phyloP scores from a whole-genome alignment of 2,329 filamentous ascomycete genomes.

The Emergomyces pasteurianus region DNA sequence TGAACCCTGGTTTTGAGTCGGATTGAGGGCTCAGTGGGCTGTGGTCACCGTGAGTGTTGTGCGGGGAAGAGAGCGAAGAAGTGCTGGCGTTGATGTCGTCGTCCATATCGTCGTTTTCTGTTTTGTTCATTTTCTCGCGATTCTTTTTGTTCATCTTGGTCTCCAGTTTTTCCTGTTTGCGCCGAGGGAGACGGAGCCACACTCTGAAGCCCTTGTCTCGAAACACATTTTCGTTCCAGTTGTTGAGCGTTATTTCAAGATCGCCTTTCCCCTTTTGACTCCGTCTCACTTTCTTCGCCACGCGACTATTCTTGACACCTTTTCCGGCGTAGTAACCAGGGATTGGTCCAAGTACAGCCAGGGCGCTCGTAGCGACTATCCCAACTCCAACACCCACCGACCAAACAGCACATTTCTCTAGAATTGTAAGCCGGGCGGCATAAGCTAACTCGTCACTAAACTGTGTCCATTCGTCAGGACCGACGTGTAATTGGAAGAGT shows the following conservation, averaged over 20 bases:
- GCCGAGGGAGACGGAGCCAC: constrained; percentile 1
- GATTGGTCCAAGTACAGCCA: constrained; percentile 3
- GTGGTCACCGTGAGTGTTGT: not conserved
- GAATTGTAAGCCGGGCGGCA: constrained; percentile 2
- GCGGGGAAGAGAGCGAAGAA: not conserved
- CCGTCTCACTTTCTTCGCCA: constrained; percentile 6
- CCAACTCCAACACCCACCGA: constrained; percentile 6
- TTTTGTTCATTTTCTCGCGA: not conserved
- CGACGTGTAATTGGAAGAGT: constrained; percentile 5
- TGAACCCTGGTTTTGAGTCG: not conserved
- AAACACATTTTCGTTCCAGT: constrained; percentile 7
- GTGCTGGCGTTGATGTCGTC: not conserved
- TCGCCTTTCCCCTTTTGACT: constrained; percentile 5
- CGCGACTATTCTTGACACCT: constrained; percentile 4
- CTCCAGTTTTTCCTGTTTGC: not conserved
- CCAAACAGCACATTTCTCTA: constrained; percentile 7
- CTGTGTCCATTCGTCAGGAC: constrained; percentile 7
- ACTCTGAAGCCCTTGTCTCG: constrained; percentile 5
- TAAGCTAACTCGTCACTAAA: constrained; percentile 6
- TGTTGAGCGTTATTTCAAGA: constrained; percentile 4
- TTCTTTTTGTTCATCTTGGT: not conserved
- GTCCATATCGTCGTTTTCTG: not conserved
- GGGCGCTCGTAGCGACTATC: constrained; percentile 1
- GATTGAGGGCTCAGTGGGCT: not conserved
- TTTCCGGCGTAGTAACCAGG: constrained; percentile 10